Evolutionary conservation across 2,329 filamentous ascomycete species (phyloP), one percentile per base, ranked within the genome.

Genomic region (Trichoderma sp.): DNA sequence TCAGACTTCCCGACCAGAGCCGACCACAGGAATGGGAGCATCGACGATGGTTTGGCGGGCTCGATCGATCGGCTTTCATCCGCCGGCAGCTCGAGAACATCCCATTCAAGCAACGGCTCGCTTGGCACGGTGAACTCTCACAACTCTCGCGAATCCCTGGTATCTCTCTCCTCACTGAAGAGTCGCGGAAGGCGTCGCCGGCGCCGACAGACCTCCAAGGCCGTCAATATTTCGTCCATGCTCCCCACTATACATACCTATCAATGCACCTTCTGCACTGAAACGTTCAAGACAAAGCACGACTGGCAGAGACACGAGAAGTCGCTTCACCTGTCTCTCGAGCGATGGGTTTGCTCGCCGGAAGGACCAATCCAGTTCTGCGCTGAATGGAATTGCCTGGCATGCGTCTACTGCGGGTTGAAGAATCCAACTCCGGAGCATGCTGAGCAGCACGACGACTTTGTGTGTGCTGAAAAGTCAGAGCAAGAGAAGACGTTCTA

Each of bases 221-320:
- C 24, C 15, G 26, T 63, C 15, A 39, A 55, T 39, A 34, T 51
- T 17, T 45, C 60, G 0, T 5, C 60, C 9, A 34, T 63, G 2
- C 50, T 54, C 5, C 65, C 50, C 26, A 14, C 50, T 21, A 12
- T 55, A 30, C n/a, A 63, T 24, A 45, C 28, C 7, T 75, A 72
- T 52, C 80, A 82, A 55, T 82, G 80, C 64, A 82, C 80, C 0
- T 82, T 82, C 54, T 82, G 80, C 62, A 79, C 78, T 0, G 79
- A 82, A 51, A 78, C 77, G 0, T 82, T 82, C 68, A 78, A 77
- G 56, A 76, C 76, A 0, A 81, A 80, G 15, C 76, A 81, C 57
- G 79, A 80, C 24, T 82, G 80, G 80, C 77, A 78, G 43, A 75
- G 83, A 21, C 83, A 86, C 66, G 83, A 86, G 64, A 79, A 78